Evolutionary conservation across 306 rosid species (phyloP), one percentile per base, ranked within the genome.

Genomic region (Cucumis hystrix): DNA sequence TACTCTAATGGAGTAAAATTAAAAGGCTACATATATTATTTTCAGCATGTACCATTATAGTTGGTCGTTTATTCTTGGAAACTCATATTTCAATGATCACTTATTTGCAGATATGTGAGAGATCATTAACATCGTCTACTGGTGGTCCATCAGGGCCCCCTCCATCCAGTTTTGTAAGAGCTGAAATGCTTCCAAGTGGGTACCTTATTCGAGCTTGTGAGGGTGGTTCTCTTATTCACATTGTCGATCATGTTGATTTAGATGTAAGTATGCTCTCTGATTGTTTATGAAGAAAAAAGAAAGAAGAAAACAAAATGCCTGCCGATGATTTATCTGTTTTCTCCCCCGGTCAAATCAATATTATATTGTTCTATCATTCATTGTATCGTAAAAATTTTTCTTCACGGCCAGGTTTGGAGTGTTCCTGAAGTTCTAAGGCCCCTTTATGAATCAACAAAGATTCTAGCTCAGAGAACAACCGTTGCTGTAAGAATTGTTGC

Each of bases 131-230:
- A 11, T 6, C 91, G 78, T 82, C 99, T 28, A 90, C 91, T 47
- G 92, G 96, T 72, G 99, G 99, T 21, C 97, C 97, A 9, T 28
- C 86, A 0, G 97, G 96, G 28, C 96, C 97, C 77, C 75, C 97
- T 54, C 16, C 91, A 45, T 65, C 97, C 6, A 88, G 83, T 88
- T 95, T 92, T 6, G 85, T 88, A 5, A 87, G 99, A 85, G 99
- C 97, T 41, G 97, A 95, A 79, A 82, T 95, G 96, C 97, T 92
- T 77, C 97, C 99, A 0, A 95, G 99, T 62, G 99, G 99, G n/a
- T 95, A 77, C 79, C 91, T 95, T 9, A 88, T 95, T 84, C 84
- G 99, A 63, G 97, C 96, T 9, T 95, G 97, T 49, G 98, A 95
- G 80, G 98, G 97, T 5, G 97, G 98, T 77, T 92, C 99, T 61